Percentiles rank a stretch among this genome's conserved stretches.
Conservation (phyloP, 495 filamentous ascomycete genomes). For the Aspergillus steynii region DNA sequence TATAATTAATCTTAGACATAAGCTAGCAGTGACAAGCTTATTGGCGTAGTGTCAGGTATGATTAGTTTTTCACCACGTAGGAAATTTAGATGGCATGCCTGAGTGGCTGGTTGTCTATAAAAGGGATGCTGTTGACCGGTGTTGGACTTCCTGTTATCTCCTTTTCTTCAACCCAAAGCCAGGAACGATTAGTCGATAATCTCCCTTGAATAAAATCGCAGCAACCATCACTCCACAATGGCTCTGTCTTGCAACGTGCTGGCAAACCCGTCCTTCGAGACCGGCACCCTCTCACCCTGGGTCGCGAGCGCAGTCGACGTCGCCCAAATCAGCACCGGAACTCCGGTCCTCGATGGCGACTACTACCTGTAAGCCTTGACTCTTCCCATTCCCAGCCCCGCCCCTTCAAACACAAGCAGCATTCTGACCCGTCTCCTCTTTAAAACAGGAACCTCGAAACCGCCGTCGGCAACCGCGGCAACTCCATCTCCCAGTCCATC, state of each 20-base stretch:
- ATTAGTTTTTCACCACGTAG: no score
- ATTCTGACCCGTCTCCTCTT: background rate
- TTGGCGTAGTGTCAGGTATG: no score
- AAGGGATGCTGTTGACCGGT: no score
- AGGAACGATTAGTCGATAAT: no score
- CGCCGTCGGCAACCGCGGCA: conserved; percentile 23
- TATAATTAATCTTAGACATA: no score
- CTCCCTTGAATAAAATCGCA: no score
- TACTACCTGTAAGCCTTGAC: conserved; percentile 23
- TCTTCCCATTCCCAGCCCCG: background rate
- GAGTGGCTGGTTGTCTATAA: no score
- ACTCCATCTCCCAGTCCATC: conserved; percentile 24
- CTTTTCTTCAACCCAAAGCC: no score
- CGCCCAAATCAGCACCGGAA: conserved; percentile 21
- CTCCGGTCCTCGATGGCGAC: conserved; percentile 22
- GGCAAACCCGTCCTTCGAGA: conserved; percentile 29
- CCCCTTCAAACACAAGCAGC: background rate
- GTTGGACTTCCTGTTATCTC: no score
- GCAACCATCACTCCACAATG: conserved; percentile 9
- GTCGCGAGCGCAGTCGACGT: conserved; percentile 22
- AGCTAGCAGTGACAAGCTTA: no score
- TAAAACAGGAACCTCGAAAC: conserved; percentile 21
- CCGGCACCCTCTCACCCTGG: conserved; percentile 26
- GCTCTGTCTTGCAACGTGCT: conserved; percentile 28
- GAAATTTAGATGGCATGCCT: no score